These are phyloP conservation scores for Fusarium oxysporum DNA, from an alignment of 2,329 filamentous ascomycete genomes.

Conservation along the genomic window DNA sequence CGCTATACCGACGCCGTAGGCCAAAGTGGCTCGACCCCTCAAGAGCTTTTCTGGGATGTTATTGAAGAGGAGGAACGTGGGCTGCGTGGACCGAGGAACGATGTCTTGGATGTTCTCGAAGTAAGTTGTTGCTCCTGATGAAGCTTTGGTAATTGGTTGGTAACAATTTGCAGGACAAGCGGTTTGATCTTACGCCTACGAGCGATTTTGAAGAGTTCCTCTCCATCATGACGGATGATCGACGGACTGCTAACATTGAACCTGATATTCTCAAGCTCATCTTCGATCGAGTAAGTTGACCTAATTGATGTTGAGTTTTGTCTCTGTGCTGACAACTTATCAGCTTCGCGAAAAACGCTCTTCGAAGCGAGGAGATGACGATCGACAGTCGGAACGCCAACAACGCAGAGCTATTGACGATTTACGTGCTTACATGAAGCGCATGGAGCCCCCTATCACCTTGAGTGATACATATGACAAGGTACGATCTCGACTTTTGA, in stretches of 20 bases:
- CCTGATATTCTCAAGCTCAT: constrained; percentile 82
- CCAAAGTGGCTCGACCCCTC: constrained; percentile 83
- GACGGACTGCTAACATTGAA: constrained; percentile 88
- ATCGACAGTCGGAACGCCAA: constrained; percentile 85
- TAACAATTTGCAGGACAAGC: constrained; percentile 74
- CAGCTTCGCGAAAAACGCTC: constrained; percentile 87
- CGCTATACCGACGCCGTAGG: constrained; percentile 88
- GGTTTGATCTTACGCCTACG: constrained; percentile 87
- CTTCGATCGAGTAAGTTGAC: constrained; percentile 76
- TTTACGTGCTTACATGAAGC: constrained; percentile 87
- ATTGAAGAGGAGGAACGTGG: constrained; percentile 93
- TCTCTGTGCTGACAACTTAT: constrained; percentile 8
- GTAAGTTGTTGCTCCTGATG: constrained; percentile 63
- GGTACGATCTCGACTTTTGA: constrained; percentile 82
- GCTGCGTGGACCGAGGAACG: constrained; percentile 83
- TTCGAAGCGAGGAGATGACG: constrained; percentile 82
- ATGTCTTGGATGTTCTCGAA: constrained; percentile 88
- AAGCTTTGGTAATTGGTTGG: background rate
- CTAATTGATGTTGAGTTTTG: background rate
- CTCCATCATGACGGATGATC: constrained; percentile 83
- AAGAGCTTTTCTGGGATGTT: constrained; percentile 96
- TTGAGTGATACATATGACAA: constrained; percentile 88
- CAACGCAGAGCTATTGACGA: constrained; percentile 87
- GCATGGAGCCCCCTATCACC: constrained; percentile 84
- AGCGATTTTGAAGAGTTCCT: constrained; percentile 92